These are phyloP conservation scores for Ephemerocybe angulata DNA, from an alignment of 768 basidiomycete species.

Conservation along the genomic window DNA sequence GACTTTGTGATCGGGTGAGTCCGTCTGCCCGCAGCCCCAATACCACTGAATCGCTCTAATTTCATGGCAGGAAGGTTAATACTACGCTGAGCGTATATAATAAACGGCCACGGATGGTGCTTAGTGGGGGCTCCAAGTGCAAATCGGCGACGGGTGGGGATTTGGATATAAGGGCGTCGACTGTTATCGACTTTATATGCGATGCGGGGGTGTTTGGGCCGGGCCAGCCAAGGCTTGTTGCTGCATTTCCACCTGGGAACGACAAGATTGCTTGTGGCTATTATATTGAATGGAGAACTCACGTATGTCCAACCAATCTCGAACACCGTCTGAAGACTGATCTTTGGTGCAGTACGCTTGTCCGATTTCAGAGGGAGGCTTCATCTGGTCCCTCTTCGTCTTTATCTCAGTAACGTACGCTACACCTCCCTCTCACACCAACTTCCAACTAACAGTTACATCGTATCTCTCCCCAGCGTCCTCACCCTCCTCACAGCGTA, in stretches of 20 bases:
- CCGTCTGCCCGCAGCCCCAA: neutral
- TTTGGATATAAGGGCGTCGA: slow-evolving; percentile 48
- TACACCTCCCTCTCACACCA: neutral
- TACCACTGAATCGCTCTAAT: neutral
- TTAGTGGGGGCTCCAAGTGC: slow-evolving; percentile 66
- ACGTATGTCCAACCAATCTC: slow-evolving; percentile 40
- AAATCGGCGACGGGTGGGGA: slow-evolving; percentile 34
- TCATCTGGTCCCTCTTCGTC: slow-evolving; percentile 48
- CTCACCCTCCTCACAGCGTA: slow-evolving; percentile 59
- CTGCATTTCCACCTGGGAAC: slow-evolving; percentile 61
- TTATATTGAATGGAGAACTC: slow-evolving; percentile 81
- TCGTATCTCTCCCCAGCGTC: slow-evolving; percentile 35
- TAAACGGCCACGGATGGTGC: slow-evolving; percentile 50
- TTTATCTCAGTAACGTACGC: slow-evolving; percentile 59
- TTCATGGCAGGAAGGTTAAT: slow-evolving; percentile 49
- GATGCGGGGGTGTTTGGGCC: slow-evolving; percentile 57
- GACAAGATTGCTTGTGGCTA: slow-evolving; percentile 71
- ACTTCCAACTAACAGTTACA: neutral
- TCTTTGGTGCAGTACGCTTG: slow-evolving; percentile 59
- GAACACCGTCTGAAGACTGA: slow-evolving; percentile 1
- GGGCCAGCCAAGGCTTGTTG: slow-evolving; percentile 55
- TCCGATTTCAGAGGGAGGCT: slow-evolving; percentile 55
- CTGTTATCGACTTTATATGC: slow-evolving; percentile 75
- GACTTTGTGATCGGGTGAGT: slow-evolving; percentile 73
- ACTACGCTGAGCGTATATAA: slow-evolving; percentile 56